A percentile compares a stretch with the other conserved stretches of the same genome.
These are phyloP conservation scores for Penicillium carneum DNA, from an alignment of 2,329 filamentous ascomycete species.

Conservation along the genomic window DNA sequence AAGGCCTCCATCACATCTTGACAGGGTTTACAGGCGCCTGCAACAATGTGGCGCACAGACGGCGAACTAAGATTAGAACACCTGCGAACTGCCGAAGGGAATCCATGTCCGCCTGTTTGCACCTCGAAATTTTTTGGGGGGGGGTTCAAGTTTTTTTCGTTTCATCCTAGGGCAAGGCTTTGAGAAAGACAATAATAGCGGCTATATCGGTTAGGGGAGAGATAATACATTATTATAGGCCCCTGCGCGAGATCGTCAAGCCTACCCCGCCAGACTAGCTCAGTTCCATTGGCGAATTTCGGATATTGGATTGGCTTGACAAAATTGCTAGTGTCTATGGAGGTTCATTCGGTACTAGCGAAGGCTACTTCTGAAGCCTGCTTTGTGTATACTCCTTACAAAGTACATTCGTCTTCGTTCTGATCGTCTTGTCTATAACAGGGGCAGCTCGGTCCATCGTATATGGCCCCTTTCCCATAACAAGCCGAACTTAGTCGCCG, in stretches of 20 bases:
- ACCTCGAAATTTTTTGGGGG: background rate
- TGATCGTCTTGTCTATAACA: background rate
- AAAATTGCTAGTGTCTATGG: background rate
- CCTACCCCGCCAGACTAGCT: background rate
- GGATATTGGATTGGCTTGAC: background rate
- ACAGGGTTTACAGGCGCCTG: slow-evolving; percentile 21
- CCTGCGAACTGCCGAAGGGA: slow-evolving; percentile 12
- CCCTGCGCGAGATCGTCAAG: background rate
- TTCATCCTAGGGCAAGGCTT: background rate
- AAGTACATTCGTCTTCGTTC: background rate
- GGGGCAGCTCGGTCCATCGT: background rate
- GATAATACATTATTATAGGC: background rate
- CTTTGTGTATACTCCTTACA: background rate
- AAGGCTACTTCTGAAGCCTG: background rate
- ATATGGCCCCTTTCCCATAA: background rate
- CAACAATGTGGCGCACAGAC: slow-evolving; percentile 18
- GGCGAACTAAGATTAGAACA: slow-evolving; percentile 21
- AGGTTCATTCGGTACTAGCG: background rate
- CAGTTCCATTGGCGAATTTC: background rate
- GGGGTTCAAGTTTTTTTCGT: background rate
- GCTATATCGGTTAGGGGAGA: background rate
- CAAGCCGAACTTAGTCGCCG: too few relatives aligned
- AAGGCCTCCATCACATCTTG: slow-evolving; percentile 17
- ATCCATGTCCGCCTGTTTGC: background rate
- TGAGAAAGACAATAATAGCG: background rate